Conservation (phyloP, 1,284 basidiomycete genomes). For the Microbotryum intermedium region DNA sequence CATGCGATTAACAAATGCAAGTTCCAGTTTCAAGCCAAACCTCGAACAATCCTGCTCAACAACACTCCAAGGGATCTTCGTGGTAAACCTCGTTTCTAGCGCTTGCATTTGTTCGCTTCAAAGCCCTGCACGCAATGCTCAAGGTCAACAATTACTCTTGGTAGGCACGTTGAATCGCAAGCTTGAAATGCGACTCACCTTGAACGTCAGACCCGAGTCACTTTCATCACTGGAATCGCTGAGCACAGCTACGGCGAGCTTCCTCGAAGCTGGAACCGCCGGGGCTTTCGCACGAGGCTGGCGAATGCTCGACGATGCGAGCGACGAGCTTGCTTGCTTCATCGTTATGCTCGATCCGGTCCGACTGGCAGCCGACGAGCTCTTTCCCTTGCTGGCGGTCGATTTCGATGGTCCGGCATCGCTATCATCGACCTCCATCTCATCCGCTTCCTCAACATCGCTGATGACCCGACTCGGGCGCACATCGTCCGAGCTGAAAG, state of each 20-base stretch:
- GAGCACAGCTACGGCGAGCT: conserved; percentile 3
- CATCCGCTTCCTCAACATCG: background rate
- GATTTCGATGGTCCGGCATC: conserved; percentile 1
- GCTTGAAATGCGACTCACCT: conserved; percentile 4
- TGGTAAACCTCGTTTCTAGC: too few relatives aligned
- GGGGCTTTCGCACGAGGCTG: background rate
- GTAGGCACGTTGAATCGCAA: too few relatives aligned
- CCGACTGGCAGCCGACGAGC: background rate
- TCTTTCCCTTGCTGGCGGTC: background rate
- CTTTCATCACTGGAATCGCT: conserved; percentile 16
- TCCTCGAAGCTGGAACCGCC: background rate
- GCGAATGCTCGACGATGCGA: background rate
- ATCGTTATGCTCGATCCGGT: background rate
- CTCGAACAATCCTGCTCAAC: too few relatives aligned
- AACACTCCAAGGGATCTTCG: too few relatives aligned
- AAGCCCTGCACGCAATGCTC: too few relatives aligned
- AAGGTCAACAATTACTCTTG: too few relatives aligned
- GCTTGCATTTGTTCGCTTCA: too few relatives aligned
- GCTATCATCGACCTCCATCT: conserved; percentile 1
- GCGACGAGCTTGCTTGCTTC: background rate
- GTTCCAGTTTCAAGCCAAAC: too few relatives aligned
- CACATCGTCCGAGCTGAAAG: background rate
- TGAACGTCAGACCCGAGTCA: conserved; percentile 25
- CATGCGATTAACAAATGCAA: too few relatives aligned
- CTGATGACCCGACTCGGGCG: background rate